phyloP scores from a whole-genome alignment of 331 rosid species.

The Acacia pycnantha region DNA sequence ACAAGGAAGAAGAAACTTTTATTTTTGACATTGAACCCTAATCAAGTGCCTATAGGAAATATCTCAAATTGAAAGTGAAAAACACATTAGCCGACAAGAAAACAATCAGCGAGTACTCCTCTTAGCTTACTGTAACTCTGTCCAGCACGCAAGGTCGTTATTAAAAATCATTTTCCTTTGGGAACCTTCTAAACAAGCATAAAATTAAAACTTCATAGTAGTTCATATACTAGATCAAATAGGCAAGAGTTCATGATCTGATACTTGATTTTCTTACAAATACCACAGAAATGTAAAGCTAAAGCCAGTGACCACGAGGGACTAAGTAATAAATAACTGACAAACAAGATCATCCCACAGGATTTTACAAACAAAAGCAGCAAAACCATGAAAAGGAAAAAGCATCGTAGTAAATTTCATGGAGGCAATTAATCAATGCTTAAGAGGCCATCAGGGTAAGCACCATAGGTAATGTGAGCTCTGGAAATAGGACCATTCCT shows the following conservation, averaged over 20 bases:
- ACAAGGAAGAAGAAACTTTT: not conserved
- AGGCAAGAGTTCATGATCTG: slow-evolving; percentile 11
- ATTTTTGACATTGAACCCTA: not conserved
- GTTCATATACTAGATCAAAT: slow-evolving; percentile 1
- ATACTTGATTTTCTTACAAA: slow-evolving; percentile 6
- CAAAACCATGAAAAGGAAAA: not conserved
- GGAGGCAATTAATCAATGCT: not conserved
- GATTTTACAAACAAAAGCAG: slow-evolving; percentile 25
- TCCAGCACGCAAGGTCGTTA: not conserved
- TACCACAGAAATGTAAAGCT: not conserved
- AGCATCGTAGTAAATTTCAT: not conserved
- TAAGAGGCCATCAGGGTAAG: slow-evolving; percentile 55
- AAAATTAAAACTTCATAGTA: not conserved
- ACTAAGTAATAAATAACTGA: not conserved
- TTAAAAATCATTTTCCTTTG: not conserved
- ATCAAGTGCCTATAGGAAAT: not conserved
- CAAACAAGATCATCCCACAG: not conserved
- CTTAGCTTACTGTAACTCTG: not conserved
- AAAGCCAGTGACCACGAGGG: not conserved
- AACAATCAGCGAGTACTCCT: not conserved
- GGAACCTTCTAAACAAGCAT: not conserved
- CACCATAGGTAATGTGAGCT: slow-evolving; percentile 72
- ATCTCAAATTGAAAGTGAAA: not conserved
- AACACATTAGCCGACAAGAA: not conserved
- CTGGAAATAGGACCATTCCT: slow-evolving; percentile 59